These are phyloP conservation scores for Alternaria viburni DNA, from an alignment of 2,329 filamentous ascomycete species.

Conservation along the genomic window DNA sequence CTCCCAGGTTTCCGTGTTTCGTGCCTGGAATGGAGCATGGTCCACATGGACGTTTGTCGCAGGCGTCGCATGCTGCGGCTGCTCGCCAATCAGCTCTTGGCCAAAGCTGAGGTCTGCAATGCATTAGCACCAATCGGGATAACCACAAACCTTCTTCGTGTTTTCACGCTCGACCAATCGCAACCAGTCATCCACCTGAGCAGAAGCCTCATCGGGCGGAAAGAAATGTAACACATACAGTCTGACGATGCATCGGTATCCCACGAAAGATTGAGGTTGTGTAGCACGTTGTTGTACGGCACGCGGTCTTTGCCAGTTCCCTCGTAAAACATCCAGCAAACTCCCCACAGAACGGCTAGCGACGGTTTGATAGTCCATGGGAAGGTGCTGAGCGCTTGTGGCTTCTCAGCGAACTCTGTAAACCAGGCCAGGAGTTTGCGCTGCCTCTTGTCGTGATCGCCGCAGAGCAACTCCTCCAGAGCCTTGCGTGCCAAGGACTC, in stretches of 20 bases:
- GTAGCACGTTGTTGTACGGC: conserved; percentile 32
- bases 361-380: conserved; percentile 55
- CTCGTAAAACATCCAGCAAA: conserved; percentile 52
- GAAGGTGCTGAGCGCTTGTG: conserved; percentile 50
- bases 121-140: conserved; percentile 10
- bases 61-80: conserved; percentile 35
- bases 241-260: conserved; percentile 37
- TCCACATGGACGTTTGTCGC: conserved; percentile 24
- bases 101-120: conserved; percentile 42
- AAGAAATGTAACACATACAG: conserved; percentile 41
- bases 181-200: neutral
- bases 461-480: conserved; percentile 36
- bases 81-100: conserved; percentile 36
- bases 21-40: conserved; percentile 35
- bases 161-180: neutral
- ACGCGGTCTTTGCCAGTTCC: conserved; percentile 22
- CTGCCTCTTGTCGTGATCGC: conserved; percentile 42
- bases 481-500: conserved; percentile 37
- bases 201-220: conserved; percentile 1
- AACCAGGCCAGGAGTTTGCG: conserved; percentile 47
- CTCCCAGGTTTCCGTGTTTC: conserved; percentile 38
- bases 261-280: conserved; percentile 36
- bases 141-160: neutral
- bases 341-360: conserved; percentile 53
- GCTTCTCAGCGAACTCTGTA: conserved; percentile 49